Base-by-base conservation (phyloP, 2,329 filamentous ascomycete genomes). In the Ophiostoma sp. region DNA sequence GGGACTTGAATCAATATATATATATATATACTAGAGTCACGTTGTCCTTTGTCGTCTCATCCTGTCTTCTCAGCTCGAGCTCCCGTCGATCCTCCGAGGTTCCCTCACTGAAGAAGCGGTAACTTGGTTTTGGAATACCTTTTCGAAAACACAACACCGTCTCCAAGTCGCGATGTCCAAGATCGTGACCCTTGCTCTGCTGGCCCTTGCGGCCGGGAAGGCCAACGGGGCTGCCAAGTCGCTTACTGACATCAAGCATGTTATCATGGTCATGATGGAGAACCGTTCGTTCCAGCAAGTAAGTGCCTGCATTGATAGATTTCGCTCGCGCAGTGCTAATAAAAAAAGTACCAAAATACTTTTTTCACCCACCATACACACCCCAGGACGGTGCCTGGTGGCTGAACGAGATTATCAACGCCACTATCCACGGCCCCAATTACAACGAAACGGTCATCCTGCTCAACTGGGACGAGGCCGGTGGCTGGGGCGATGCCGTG, bases 221-320 rank as follows among this genome's bases (percentile, higher is more conserved):
- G 55, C 55, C 55, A 72, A 69, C 4, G 69, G 70, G 2, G 69
- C 70, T 2, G 80, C 77, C 5, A 78, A 77, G 2, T 81, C 80
- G 7, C 75, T 84, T 45, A 78, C 77, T 40, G 82, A 85, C 68
- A 81, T 85, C 69, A 80, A 85, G 67, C 83, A 85, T 79, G 83
- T 85, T 47, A 79, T 85, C n/a, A 79, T 85, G 47, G 83, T 85
- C 72, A 85, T 85, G 83, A 82, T 85, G 72, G 82, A 77, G 69
- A 77, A 77, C 65, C 71, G 76, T 14, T 76, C 76, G 1, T 74
- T 77, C 63, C 75, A 76, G 67, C 76, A 77, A 44, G 75, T 76
- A 62, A 67, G 75, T 68, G 6, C 14, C 9, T 6, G 4, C 14
- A 14, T 8, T 9, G 9, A 2, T 5, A 4, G 5, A n/a, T 40